Evolutionary conservation across 1,284 basidiomycete species (phyloP).

Genomic region (Boletus nobilissimus): DNA sequence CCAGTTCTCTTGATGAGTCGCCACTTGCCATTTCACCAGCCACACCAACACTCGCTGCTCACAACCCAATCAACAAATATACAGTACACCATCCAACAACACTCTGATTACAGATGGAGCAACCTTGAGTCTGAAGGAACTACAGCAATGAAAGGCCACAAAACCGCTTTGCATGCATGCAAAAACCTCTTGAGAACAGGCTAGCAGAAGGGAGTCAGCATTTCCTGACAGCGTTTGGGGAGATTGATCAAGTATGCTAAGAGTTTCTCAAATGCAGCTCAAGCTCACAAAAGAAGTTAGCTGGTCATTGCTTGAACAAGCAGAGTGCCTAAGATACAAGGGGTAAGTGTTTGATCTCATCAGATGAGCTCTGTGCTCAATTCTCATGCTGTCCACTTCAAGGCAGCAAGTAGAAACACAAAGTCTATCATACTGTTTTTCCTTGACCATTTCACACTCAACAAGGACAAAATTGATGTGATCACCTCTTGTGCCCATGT

Average conservation of each 20-base stretch:
- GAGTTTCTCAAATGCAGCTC: slow-evolving; percentile 72
- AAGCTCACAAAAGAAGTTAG: slow-evolving; percentile 83
- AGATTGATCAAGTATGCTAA: slow-evolving; percentile 84
- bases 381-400: slow-evolving; percentile 11
- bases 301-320: slow-evolving; percentile 85
- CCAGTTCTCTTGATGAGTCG: no score
- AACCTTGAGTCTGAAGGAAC: slow-evolving; percentile 30
- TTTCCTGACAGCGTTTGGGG: slow-evolving; percentile 85
- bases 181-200: slow-evolving; percentile 82
- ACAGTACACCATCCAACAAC: no score
- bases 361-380: no score
- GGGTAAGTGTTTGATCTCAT: slow-evolving; percentile 59
- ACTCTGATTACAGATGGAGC: slow-evolving; percentile 48
- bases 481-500: slow-evolving; percentile 81
- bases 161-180: slow-evolving; percentile 74
- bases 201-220: slow-evolving; percentile 82
- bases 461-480: slow-evolving; percentile 74
- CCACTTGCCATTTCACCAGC: neutral
- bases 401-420: slow-evolving; percentile 77
- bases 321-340: slow-evolving; percentile 83
- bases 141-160: slow-evolving; percentile 43
- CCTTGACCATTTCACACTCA: slow-evolving; percentile 86
- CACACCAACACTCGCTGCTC: slow-evolving; percentile 23
- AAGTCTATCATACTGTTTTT: slow-evolving; percentile 84
- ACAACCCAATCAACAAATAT: slow-evolving; percentile 83